A percentile compares a stretch with the other conserved stretches of the same genome.
Conservation (phyloP, 2,329 filamentous ascomycete genomes). For the Cryphonectria naterciae region DNA sequence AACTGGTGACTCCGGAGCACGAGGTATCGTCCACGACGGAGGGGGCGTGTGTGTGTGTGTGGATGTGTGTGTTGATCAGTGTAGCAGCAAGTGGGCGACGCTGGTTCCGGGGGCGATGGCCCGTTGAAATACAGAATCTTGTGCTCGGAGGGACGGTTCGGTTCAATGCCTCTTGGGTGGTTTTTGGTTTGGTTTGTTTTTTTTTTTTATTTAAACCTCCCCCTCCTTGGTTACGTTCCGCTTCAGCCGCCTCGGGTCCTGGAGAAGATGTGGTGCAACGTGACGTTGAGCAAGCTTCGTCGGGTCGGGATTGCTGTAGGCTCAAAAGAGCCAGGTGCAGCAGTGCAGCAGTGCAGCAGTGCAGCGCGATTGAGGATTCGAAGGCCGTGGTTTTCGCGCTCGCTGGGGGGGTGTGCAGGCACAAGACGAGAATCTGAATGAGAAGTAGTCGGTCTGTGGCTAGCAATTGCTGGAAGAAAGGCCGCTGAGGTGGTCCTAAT, state of each 20-base stretch:
- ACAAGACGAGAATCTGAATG: neutral
- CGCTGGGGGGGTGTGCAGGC: neutral
- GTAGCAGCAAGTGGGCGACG: conserved; percentile 11
- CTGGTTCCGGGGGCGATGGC: conserved; percentile 7
- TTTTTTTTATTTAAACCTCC: neutral
- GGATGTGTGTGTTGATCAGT: too few species aligned
- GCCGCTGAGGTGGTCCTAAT: conserved; percentile 10
- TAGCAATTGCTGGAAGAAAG: neutral
- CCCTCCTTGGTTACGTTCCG: conserved; percentile 10
- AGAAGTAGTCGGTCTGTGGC: neutral
- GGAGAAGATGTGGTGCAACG: conserved; percentile 15
- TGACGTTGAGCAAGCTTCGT: conserved; percentile 13
- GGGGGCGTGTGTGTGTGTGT: neutral
- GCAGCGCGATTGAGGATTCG: neutral
- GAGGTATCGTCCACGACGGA: neutral
- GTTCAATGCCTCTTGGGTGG: neutral
- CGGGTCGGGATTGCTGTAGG: conserved; percentile 6
- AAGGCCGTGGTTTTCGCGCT: neutral
- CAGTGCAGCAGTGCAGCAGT: neutral
- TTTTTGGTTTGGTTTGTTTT: neutral
- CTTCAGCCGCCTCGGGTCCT: conserved; percentile 12
- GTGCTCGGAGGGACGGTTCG: conserved; percentile 17
- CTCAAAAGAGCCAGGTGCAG: neutral
- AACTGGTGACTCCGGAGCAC: neutral
- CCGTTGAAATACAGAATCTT: conserved; percentile 17